Evolutionary conservation across 164 flowering plant genomes (phyloP), one percentile per base, ranked within the genome.

Genomic region (Stephania yunnanensis): DNA sequence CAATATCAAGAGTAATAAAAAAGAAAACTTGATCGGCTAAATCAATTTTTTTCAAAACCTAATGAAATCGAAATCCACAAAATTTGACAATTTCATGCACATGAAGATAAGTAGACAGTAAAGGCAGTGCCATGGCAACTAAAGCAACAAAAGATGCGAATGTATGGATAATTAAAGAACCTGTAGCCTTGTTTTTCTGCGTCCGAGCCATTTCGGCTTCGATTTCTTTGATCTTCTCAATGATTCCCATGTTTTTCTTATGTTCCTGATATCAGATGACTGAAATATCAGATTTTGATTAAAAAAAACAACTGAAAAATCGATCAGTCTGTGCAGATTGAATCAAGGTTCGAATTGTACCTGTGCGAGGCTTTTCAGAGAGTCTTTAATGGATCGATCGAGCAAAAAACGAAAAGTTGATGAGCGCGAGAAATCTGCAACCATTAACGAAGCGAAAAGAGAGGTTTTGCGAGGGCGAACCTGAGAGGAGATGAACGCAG

Each of bases 141-240:
- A 58, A 58, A 58, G 64, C 55, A 58, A 58, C 64, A 58, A 0
- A 58, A 58, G 64, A 58, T 61, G 29, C 7, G 6, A 7, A 61
- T n/a, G 7, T 61, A 17, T 25, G 19, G 20, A 11, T 15, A 58
- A 58, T 15, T 17, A 58, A 61, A 61, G 50, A 73, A 93, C 99
- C 98, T 81, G 99, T 96, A 58, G 99, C 99, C 85, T 96, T 96
- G 77, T 96, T 96, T 79, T 96, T 96, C 90, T 96, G 99, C 0
- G 99, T 96, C 79, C 99, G 92, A 45, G 98, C 99, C 99, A 96
- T 96, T 85, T 96, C 99, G 78, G 97, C 97, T 83, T 96, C 99
- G 77, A 96, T 96, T 85, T 96, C 99, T 80, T 92, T 94, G 22
- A 96, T 96, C 86, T 74, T 96, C 80, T 96, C 99, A 6, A 96